phyloP scores from a whole-genome alignment of 768 basidiomycete species.

The Phaeotremella fagi region DNA sequence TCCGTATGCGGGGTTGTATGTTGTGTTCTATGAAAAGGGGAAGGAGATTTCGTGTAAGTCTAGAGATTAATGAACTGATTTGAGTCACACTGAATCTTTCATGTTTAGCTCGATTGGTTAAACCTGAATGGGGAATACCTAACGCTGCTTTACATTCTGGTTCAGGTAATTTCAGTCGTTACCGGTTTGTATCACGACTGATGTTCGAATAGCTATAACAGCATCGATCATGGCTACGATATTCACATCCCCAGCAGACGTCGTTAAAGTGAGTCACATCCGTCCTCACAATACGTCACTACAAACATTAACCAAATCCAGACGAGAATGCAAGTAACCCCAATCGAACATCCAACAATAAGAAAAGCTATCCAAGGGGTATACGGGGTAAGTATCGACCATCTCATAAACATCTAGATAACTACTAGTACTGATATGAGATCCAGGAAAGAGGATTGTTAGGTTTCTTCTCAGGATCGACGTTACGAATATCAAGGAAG shows the following conservation, averaged over 20 bases:
- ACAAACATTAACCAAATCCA: too few relatives aligned
- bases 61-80: conserved; percentile 53
- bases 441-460: conserved; percentile 71
- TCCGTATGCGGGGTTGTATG: conserved; percentile 85
- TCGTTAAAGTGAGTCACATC: conserved; percentile 66
- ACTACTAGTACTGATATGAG: conserved; percentile 3
- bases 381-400: conserved; percentile 57
- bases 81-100: neutral
- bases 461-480: conserved; percentile 83
- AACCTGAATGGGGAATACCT: conserved; percentile 36
- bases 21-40: conserved; percentile 80
- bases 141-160: conserved; percentile 44
- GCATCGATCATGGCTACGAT: conserved; percentile 81
- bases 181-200: neutral
- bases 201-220: conserved; percentile 58
- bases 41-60: conserved; percentile 66
- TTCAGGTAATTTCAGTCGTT: conserved; percentile 26
- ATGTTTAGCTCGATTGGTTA: conserved; percentile 20
- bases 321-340: conserved; percentile 92
- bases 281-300: too few relatives aligned
- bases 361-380: conserved; percentile 61
- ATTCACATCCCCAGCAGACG: conserved; percentile 87
- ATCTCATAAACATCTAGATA: neutral
- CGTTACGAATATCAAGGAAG: conserved; percentile 77
- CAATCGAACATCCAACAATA: conserved; percentile 70